A percentile compares a stretch with the other conserved stretches of the same genome.
These are phyloP conservation scores for Exophiala calicioides DNA, from an alignment of 2,329 filamentous ascomycete genomes.

Conservation along the genomic window DNA sequence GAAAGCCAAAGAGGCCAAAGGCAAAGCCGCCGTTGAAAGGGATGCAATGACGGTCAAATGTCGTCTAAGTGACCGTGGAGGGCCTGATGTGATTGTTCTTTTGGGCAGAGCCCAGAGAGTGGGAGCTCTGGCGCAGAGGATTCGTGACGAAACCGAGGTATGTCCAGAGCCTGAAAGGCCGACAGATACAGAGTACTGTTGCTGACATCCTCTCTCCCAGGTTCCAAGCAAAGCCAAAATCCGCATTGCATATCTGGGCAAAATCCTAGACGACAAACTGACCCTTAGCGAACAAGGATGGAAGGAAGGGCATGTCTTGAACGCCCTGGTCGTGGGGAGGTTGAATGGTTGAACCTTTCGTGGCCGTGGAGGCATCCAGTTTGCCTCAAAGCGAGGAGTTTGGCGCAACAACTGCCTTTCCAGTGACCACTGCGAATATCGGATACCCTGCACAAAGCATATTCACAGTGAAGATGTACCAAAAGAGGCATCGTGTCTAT, in stretches of 20 bases:
- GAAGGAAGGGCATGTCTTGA: conserved; percentile 73
- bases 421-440: too few relatives aligned
- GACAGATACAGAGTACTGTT: conserved; percentile 10
- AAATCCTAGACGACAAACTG: conserved; percentile 69
- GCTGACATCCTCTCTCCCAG: conserved; percentile 42
- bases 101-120: conserved; percentile 66
- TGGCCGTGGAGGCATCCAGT: too few relatives aligned
- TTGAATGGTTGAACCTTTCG: conserved; percentile 11
- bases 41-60: conserved; percentile 61
- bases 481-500: too few relatives aligned
- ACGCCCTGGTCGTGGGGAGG: conserved; percentile 63
- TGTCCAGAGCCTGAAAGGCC: conserved; percentile 1
- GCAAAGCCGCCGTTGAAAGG: conserved; percentile 56
- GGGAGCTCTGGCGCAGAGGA: conserved; percentile 60
- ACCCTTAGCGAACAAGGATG: conserved; percentile 71
- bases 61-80: conserved; percentile 65
- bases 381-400: too few relatives aligned
- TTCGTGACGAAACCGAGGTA: conserved; percentile 56
- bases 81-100: conserved; percentile 62
- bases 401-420: too few relatives aligned
- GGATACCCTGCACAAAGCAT: too few relatives aligned
- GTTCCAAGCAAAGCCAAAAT: conserved; percentile 61
- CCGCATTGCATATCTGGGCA: conserved; percentile 77
- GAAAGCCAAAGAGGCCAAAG: conserved; percentile 57
- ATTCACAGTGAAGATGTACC: too few relatives aligned